Percentiles rank a stretch among this genome's conserved stretches.
These are phyloP conservation scores for Erythrobasidium yunnanense DNA, from an alignment of 768 basidiomycete genomes.

Conservation along the genomic window DNA sequence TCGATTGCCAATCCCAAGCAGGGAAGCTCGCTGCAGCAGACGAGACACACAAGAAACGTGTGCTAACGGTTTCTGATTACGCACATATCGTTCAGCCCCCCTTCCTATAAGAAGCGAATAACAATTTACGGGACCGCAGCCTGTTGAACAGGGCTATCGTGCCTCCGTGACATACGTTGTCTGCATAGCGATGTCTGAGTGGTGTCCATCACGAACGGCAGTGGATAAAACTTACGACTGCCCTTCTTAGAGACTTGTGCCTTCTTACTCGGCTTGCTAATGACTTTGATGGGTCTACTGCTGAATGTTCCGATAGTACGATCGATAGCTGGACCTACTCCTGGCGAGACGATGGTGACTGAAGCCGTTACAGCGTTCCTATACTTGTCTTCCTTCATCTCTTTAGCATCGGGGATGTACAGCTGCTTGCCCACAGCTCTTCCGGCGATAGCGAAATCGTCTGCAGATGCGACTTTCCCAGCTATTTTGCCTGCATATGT, in stretches of 20 bases:
- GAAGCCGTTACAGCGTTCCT: conserved; percentile 78
- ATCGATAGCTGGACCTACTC: conserved; percentile 52
- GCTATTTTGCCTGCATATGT: conserved; percentile 71
- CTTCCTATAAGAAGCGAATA: neutral
- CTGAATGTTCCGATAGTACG: conserved; percentile 78
- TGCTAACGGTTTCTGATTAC: conserved; percentile 63
- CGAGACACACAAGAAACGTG: conserved; percentile 91
- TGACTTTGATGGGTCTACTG: conserved; percentile 91
- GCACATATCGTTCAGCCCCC: neutral
- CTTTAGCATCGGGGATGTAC: conserved; percentile 64
- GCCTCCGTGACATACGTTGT: conserved; percentile 56
- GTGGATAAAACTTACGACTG: conserved; percentile 76
- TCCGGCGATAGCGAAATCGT: conserved; percentile 73
- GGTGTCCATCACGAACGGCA: no score
- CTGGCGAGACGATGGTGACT: conserved; percentile 65
- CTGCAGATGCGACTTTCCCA: conserved; percentile 57
- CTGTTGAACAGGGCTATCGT: conserved; percentile 92
- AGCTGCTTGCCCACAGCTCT: conserved; percentile 88
- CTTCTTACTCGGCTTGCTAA: conserved; percentile 97
- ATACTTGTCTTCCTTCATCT: conserved; percentile 71
- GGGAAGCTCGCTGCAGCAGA: conserved; percentile 84
- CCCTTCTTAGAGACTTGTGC: conserved; percentile 84
- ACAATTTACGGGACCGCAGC: conserved; percentile 55
- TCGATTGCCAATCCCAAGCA: conserved; percentile 77
- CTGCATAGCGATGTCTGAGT: no score